Evolutionary conservation across 345 rosid species (phyloP).

Genomic region (Eucalyptus curtisii): DNA sequence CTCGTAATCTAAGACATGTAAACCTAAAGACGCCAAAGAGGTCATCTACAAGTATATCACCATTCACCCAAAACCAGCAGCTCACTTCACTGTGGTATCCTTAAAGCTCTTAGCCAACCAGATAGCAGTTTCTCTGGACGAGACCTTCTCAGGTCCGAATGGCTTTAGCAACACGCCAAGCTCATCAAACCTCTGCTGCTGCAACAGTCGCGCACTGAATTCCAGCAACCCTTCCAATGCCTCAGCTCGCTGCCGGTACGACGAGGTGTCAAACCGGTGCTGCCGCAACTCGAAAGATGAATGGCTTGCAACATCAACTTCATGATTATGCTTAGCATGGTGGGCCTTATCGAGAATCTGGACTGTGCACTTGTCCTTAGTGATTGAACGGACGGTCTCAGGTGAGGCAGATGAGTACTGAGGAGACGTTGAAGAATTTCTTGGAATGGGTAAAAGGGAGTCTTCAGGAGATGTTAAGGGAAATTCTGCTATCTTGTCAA

Average conservation of each 20-base stretch:
- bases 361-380: conserved; percentile 77
- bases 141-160: conserved; percentile 86
- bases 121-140: conserved; percentile 93
- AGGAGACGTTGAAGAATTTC: conserved; percentile 25
- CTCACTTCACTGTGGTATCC: conserved; percentile 38
- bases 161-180: conserved; percentile 86
- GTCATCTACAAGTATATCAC: not conserved
- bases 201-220: conserved; percentile 77
- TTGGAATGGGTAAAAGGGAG: conserved; percentile 16
- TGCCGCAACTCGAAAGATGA: conserved; percentile 35
- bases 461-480: conserved; percentile 45
- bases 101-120: conserved; percentile 97
- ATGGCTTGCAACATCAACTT: conserved; percentile 18
- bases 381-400: conserved; percentile 35
- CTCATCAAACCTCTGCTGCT: conserved; percentile 70
- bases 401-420: conserved; percentile 31
- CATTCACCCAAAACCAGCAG: not conserved
- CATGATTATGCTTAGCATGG: not conserved
- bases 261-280: conserved; percentile 75
- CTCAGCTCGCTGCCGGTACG: conserved; percentile 92
- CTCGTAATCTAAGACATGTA: not conserved
- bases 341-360: conserved; percentile 18
- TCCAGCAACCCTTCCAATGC: conserved; percentile 92
- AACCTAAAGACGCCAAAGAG: not conserved
- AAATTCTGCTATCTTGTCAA: conserved; percentile 86